Percentiles rank a stretch among this genome's conserved stretches.
phyloP scores from a whole-genome alignment of 1,139 yeast genomes.

The Hyphopichia fennica region DNA sequence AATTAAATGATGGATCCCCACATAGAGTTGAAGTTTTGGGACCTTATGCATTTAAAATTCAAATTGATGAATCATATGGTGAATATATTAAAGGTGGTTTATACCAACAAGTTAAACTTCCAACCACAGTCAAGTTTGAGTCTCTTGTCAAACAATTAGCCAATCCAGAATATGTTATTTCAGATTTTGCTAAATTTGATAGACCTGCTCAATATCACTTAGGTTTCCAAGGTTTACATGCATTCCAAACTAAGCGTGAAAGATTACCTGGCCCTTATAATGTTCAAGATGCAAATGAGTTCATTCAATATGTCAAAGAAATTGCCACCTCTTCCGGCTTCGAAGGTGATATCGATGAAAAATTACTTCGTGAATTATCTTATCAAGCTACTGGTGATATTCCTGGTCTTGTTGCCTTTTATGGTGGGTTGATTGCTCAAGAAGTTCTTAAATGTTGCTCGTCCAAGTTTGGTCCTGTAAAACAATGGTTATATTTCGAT shows the following conservation, averaged over 20 bases:
- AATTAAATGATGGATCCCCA: conserved; percentile 69
- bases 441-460: conserved; percentile 94
- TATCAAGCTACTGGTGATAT: conserved; percentile 90
- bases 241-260: conserved; percentile 61
- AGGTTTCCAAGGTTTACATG: conserved; percentile 88
- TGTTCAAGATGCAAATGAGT: conserved; percentile 70
- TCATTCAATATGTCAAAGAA: conserved; percentile 61
- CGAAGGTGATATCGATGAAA: conserved; percentile 58
- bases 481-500: conserved; percentile 91
- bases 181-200: conserved; percentile 93
- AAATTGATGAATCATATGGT: conserved; percentile 55
- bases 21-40: conserved; percentile 83
- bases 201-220: conserved; percentile 87
- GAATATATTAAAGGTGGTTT: conserved; percentile 80
- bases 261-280: conserved; percentile 75
- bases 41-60: conserved; percentile 85
- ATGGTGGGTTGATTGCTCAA: conserved; percentile 95
- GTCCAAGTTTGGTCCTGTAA: conserved; percentile 88
- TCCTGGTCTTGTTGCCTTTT: conserved; percentile 86
- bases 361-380: conserved; percentile 68
- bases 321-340: conserved; percentile 59
- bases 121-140: conserved; percentile 61
- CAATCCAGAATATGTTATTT: conserved; percentile 74
- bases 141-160: conserved; percentile 62
- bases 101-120: conserved; percentile 90